These are phyloP conservation scores for Friedmanniomyces simplex DNA, from an alignment of 495 filamentous ascomycete species.

Conservation along the genomic window DNA sequence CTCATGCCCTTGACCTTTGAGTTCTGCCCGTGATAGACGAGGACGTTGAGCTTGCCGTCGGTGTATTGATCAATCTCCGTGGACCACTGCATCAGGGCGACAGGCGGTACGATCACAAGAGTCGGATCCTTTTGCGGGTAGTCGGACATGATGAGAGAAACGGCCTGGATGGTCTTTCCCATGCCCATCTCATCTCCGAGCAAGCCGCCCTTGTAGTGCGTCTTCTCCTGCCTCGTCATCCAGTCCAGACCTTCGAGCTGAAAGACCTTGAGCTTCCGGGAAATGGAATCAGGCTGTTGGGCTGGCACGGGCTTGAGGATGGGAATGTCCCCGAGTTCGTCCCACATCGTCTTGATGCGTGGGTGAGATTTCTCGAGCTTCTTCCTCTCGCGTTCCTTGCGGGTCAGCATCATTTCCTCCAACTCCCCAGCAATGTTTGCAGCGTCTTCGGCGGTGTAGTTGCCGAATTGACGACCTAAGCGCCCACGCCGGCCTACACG, in stretches of 20 bases:
- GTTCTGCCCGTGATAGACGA: slow-evolving; percentile 83
- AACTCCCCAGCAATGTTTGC: neutral
- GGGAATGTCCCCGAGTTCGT: slow-evolving; percentile 55
- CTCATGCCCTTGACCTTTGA: slow-evolving; percentile 64
- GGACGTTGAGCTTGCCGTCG: slow-evolving; percentile 73
- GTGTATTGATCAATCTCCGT: slow-evolving; percentile 90
- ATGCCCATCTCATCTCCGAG: slow-evolving; percentile 97
- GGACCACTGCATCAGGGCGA: slow-evolving; percentile 95
- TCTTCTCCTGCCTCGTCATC: slow-evolving; percentile 84
- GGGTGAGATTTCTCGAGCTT: slow-evolving; percentile 72
- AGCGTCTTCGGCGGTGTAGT: slow-evolving; percentile 1
- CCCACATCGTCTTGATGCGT: slow-evolving; percentile 71
- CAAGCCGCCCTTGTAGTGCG: slow-evolving; percentile 74
- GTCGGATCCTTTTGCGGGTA: slow-evolving; percentile 73
- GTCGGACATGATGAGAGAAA: slow-evolving; percentile 95
- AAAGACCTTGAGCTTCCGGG: slow-evolving; percentile 74
- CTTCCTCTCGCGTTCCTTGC: slow-evolving; percentile 41
- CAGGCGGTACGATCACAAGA: slow-evolving; percentile 84
- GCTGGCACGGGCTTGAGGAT: slow-evolving; percentile 54
- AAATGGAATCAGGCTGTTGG: slow-evolving; percentile 68
- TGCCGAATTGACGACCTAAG: slow-evolving; percentile 2
- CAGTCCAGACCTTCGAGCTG: slow-evolving; percentile 88
- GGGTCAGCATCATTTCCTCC: slow-evolving; percentile 23
- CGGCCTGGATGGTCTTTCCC: slow-evolving; percentile 96
- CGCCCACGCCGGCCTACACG: neutral